phyloP scores from a whole-genome alignment of 1,139 yeast genomes.

The Schwanniomyces etchellsii region DNA sequence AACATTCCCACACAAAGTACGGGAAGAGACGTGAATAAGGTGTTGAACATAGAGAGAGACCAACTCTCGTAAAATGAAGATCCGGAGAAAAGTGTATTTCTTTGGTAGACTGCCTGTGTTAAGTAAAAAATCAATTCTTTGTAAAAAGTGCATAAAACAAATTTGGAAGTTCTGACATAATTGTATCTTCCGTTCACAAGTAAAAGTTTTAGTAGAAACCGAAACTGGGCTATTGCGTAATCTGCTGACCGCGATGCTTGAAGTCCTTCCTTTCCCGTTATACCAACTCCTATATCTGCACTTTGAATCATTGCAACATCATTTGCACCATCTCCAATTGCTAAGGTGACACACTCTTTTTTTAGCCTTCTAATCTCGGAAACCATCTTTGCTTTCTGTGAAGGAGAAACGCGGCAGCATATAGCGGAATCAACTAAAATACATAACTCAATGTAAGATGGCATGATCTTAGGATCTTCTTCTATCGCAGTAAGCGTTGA shows the following conservation, averaged over 20 bases:
- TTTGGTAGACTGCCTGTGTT: constrained; percentile 83
- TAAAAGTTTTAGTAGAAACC: constrained; percentile 72
- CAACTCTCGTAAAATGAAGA: constrained; percentile 90
- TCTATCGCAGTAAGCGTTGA: constrained; percentile 71
- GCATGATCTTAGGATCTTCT: constrained; percentile 60
- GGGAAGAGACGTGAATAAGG: constrained; percentile 88
- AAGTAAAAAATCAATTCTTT: constrained; percentile 86
- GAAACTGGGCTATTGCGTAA: constrained; percentile 91
- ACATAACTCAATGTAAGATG: constrained; percentile 77
- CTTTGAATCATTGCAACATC: constrained; percentile 99
- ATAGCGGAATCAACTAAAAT: constrained; percentile 86
- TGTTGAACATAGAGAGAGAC: constrained; percentile 96
- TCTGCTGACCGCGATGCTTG: constrained; percentile 97
- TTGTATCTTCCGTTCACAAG: constrained; percentile 96
- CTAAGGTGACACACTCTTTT: constrained; percentile 72
- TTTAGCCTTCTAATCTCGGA: constrained; percentile 63
- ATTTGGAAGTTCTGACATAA: constrained; percentile 85
- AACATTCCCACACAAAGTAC: constrained; percentile 93
- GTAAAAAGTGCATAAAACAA: constrained; percentile 90
- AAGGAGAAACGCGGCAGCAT: constrained; percentile 94
- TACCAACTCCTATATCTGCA: constrained; percentile 97
- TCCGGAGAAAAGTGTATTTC: constrained; percentile 86
- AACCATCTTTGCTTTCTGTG: constrained; percentile 92
- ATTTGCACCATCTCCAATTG: constrained; percentile 99
- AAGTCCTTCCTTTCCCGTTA: constrained; percentile 93